phyloP scores from a whole-genome alignment of 2,329 filamentous ascomycete genomes.

The Colletotrichum navitas region DNA sequence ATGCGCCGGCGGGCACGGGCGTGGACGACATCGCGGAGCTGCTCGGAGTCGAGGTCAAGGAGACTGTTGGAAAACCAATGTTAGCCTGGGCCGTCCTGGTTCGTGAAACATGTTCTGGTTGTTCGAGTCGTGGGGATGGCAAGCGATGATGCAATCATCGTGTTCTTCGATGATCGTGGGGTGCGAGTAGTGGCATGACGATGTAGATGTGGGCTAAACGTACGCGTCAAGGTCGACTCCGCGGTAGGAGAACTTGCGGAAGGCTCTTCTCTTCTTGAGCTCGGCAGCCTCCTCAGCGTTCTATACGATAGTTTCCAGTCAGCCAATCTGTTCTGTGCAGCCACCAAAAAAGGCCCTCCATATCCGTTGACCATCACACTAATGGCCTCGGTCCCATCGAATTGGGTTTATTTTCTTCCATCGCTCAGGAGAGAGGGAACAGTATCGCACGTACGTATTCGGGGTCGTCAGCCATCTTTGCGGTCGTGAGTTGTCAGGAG shows the following conservation, averaged over 20 bases:
- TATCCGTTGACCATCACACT: conserved; percentile 24
- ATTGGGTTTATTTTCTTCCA: conserved; percentile 20
- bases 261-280: conserved; percentile 99
- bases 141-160: conserved; percentile 9
- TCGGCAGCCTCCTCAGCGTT: conserved; percentile 98
- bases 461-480: conserved; percentile 81
- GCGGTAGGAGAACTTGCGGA: conserved; percentile 99
- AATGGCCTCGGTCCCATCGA: conserved; percentile 11
- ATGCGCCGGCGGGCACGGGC: conserved; percentile 98
- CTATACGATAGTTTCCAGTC: conserved; percentile 59
- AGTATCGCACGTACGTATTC: conserved; percentile 80
- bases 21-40: conserved; percentile 99
- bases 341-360: conserved; percentile 9
- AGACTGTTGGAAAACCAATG: conserved; percentile 71
- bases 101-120: conserved; percentile 15
- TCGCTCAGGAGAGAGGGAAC: conserved; percentile 36
- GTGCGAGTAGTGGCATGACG: conserved; percentile 28
- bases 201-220: conserved; percentile 57
- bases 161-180: conserved; percentile 8
- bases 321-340: conserved; percentile 47
- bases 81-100: conserved; percentile 41
- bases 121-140: conserved; percentile 3
- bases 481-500: conserved; percentile 57
- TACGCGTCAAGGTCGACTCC: conserved; percentile 99
- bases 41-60: conserved; percentile 97